Base-by-base conservation (phyloP, 306 rosid genomes). In the Acacia melanoxylon region DNA sequence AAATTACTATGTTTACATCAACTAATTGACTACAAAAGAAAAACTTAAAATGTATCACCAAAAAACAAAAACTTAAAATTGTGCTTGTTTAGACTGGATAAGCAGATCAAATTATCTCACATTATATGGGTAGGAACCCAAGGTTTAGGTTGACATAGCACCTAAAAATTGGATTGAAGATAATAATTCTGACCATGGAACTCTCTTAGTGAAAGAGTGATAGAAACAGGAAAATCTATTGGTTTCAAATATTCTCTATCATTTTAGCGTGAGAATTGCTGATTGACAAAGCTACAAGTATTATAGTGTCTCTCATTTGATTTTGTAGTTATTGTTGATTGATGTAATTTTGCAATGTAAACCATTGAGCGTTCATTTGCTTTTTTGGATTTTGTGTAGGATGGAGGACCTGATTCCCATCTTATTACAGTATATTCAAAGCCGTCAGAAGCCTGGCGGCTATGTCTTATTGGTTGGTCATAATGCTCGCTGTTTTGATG, bases 401-500 rank as follows among this genome's bases (percentile, higher is more conserved):
- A 92, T 93, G 97, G 68, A 84, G 83, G 99, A 95, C 12, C 82
- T 93, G 61, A 77, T 89, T 86, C 98, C 98, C 58, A 86, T 93
- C 68, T 84, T 95, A 80, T 69, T 91, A 66, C 88, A 81, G 46
- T 95, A 86, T 16, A 79, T 95, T 62, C 45, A 10, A 81, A 95
- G 98, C 90, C 97, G 91, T 27, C 89, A 89, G 84, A 87, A 92
- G 78, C 94, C 91, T 7, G 92, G 88, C 14, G 99, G 99, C 45
- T 67, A 80, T 70, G 90, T 89, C 49, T 74, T 95, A 80, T 87
- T 79, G 72, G 92, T 88, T 29, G 99, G 86, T 86, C 99, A 95
- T 82, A 95, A 91, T 86, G 96, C 91, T 88, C 93, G 94, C 12
- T 0, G 0, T 84, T 95, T 93, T n/a, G 99, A 95, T 61, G 97